These are phyloP conservation scores for Pseudozyma sp. DNA, from an alignment of 1,284 basidiomycete species.

Conservation along the genomic window DNA sequence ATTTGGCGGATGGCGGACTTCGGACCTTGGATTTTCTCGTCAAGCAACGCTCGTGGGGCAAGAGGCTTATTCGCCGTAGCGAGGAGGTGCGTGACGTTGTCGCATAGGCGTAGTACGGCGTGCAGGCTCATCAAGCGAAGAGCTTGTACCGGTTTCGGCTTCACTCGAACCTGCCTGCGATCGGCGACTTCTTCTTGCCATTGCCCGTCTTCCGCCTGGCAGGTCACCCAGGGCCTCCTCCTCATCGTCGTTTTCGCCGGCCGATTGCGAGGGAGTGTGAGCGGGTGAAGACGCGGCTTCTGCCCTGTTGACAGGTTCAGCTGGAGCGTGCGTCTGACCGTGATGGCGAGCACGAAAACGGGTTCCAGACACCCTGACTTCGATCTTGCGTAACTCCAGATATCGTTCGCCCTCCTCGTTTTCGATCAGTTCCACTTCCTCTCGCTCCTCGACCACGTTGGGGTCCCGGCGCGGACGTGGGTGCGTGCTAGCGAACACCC, in stretches of 20 bases:
- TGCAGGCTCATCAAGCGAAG: slow-evolving; percentile 6
- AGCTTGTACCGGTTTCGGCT: slow-evolving; percentile 4
- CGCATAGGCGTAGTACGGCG: slow-evolving; percentile 27
- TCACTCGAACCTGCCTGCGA: slow-evolving; percentile 8
- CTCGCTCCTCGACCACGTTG: slow-evolving; percentile 72
- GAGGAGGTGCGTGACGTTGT: slow-evolving; percentile 22
- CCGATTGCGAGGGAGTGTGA: slow-evolving; percentile 4
- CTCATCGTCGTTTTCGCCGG: neutral
- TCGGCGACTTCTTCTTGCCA: neutral
- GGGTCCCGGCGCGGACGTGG: slow-evolving; percentile 20
- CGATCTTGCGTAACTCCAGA: slow-evolving; percentile 28
- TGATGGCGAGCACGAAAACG: too few relatives aligned
- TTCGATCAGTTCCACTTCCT: slow-evolving; percentile 66
- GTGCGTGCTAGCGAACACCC: neutral
- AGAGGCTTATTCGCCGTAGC: slow-evolving; percentile 2
- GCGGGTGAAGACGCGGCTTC: slow-evolving; percentile 1
- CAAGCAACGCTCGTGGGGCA: too few relatives aligned
- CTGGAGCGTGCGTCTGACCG: neutral
- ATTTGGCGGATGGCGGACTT: too few relatives aligned
- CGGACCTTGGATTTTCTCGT: too few relatives aligned
- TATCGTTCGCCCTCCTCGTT: slow-evolving; percentile 33
- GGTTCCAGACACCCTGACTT: slow-evolving; percentile 8
- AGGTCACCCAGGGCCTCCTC: neutral
- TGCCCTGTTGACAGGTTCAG: neutral
- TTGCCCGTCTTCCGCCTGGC: neutral